Conservation (phyloP, 2,329 filamentous ascomycete species). For the Neonectria faginata region DNA sequence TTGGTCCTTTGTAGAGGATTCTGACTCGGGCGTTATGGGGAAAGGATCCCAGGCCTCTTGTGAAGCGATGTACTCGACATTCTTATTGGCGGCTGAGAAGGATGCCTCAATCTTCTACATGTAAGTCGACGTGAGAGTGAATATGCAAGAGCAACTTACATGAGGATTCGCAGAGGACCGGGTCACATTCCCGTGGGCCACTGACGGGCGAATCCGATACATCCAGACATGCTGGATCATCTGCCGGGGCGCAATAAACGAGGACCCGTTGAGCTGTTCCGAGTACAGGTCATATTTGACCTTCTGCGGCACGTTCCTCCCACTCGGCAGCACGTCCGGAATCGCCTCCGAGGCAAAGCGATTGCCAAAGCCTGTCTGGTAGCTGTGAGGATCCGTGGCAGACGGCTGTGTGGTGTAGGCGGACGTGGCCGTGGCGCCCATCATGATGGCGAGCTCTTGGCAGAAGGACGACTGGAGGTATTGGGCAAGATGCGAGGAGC, state of each 20-base stretch:
- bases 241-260: conserved; percentile 48
- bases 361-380: conserved; percentile 69
- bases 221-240: conserved; percentile 51
- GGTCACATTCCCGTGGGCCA: conserved; percentile 41
- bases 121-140: conserved; percentile 28
- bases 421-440: conserved; percentile 37
- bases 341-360: conserved; percentile 60
- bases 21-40: conserved; percentile 29
- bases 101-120: conserved; percentile 50
- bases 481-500: conserved; percentile 12
- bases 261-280: conserved; percentile 61
- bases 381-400: conserved; percentile 58
- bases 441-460: conserved; percentile 13
- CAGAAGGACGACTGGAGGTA: conserved; percentile 12
- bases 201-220: conserved; percentile 50
- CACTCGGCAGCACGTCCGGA: conserved; percentile 57
- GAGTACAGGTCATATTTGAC: conserved; percentile 57
- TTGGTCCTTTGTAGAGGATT: not conserved
- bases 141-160: conserved; percentile 4
- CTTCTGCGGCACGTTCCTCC: conserved; percentile 59
- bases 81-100: conserved; percentile 60
- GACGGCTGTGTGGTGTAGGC: conserved; percentile 40
- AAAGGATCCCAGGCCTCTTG: conserved; percentile 64
- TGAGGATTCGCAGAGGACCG: conserved; percentile 14
- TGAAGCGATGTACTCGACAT: conserved; percentile 58